Base-by-base conservation (phyloP, 805 yeast genomes). In the Metschnikowia vanudenii region DNA sequence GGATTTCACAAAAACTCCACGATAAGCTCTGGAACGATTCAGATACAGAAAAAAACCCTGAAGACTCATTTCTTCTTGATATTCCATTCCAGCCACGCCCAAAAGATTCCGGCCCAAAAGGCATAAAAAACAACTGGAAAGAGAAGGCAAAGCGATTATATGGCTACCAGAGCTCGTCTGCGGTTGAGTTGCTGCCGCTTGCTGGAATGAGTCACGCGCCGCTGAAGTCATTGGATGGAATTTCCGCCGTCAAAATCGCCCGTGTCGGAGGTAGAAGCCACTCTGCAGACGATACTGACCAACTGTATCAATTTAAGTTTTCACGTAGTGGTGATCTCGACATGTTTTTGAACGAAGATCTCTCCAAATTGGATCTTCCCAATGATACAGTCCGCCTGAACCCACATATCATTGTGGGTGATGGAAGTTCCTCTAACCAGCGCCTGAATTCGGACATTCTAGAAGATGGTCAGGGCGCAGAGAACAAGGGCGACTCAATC, bases 1-100 rank as follows among this genome's bases (percentile, higher is more conserved):
- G 47, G 4, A 19, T 40, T 1, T 43, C 51, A 16, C 44, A 47
- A 32, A 52, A 66, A 42, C 49, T 70, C 26, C 71, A 68, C 39
- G 75, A 71, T 46, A 60, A 54, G 44, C 47, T 68, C 7, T 69
- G 69, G 55, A 52, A 42, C 34, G 63, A 55, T n/a, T 60, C 55
- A 16, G 60, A 51, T 31, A 32, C 41, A 16, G 53, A 50, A 3
- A 35, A 37, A 22, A 22, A 26, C n/a, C 35, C 24, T n/a, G 40
- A 47, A 8, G 53, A 51, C 8, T 33, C 35, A 19, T 34, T 37
- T 22, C 24, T 41, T 17, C 50, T 43, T 43, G 36, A 46, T 5
- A 49, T 49, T 13, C 43, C 55, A 4, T 34, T 44, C 37, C 43
- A 35, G 24, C 22, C 43, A n/a, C 41, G 26, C 14, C 37, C 12